Evolutionary conservation across 768 basidiomycete genomes (phyloP).

Genomic region (Tulasnella sp.): DNA sequence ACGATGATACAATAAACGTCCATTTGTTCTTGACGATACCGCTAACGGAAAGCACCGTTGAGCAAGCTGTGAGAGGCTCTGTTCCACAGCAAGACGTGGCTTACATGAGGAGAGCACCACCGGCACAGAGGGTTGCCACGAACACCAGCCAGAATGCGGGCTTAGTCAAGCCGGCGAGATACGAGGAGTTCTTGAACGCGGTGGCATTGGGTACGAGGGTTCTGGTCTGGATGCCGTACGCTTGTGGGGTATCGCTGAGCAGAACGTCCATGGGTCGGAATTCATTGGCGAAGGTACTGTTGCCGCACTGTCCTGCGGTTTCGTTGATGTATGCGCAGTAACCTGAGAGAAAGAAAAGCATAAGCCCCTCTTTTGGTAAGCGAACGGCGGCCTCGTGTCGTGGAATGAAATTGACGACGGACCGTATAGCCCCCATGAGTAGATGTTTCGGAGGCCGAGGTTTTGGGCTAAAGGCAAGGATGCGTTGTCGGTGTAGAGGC

Average conservation of each 20-base stretch:
- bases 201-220: constrained; percentile 6
- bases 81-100: neutral
- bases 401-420: neutral
- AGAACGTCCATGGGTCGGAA: constrained; percentile 15
- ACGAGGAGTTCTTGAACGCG: constrained; percentile 11
- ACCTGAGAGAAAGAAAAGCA: neutral
- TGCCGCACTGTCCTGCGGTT: constrained; percentile 11
- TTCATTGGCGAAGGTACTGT: constrained; percentile 12
- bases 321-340: constrained; percentile 13
- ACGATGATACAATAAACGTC: constrained; percentile 13
- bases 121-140: constrained; percentile 13
- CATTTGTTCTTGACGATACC: constrained; percentile 14
- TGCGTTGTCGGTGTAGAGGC: constrained; percentile 15
- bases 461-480: constrained; percentile 11
- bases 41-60: neutral
- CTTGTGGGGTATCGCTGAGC: constrained; percentile 12
- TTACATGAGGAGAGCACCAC: constrained; percentile 12
- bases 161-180: constrained; percentile 8
- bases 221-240: neutral
- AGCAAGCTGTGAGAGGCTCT: neutral
- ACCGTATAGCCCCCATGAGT: constrained; percentile 18
- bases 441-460: constrained; percentile 15
- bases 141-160: constrained; percentile 16
- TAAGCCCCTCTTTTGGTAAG: neutral
- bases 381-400: neutral